Conservation (phyloP, 192 early-diverging fungal species). For the Linnemannia exigua region DNA sequence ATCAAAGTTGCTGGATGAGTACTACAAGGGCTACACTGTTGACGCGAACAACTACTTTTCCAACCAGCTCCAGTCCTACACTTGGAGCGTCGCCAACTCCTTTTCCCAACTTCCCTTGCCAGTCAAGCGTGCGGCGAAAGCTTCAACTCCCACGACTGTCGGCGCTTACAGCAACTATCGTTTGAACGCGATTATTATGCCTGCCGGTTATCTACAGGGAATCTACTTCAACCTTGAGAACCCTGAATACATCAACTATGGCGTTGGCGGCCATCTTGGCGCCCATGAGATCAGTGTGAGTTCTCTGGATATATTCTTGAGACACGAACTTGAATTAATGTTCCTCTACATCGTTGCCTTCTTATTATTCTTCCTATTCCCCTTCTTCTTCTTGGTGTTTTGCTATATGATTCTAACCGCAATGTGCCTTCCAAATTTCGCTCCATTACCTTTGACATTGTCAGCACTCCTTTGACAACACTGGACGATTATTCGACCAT, state of each 20-base stretch:
- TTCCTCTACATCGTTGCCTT: no score
- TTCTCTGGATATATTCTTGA: not conserved
- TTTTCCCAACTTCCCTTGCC: slow-evolving; percentile 45
- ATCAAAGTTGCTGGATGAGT: slow-evolving; percentile 56
- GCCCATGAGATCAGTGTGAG: slow-evolving; percentile 71
- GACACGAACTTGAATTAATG: no score
- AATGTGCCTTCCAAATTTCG: no score
- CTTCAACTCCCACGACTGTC: slow-evolving; percentile 62
- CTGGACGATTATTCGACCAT: not conserved
- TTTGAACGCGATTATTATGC: slow-evolving; percentile 42
- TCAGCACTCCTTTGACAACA: no score
- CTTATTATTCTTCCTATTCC: no score
- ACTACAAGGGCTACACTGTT: slow-evolving; percentile 47
- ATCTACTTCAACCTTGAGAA: slow-evolving; percentile 68
- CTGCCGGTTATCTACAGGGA: slow-evolving; percentile 67
- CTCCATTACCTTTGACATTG: no score
- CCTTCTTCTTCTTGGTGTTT: no score
- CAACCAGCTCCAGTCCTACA: slow-evolving; percentile 40
- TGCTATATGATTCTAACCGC: no score
- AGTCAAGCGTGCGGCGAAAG: slow-evolving; percentile 46
- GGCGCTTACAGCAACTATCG: slow-evolving; percentile 65
- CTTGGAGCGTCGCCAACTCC: slow-evolving; percentile 11
- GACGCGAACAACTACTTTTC: slow-evolving; percentile 53
- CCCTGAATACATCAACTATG: slow-evolving; percentile 73
- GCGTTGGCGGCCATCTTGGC: slow-evolving; percentile 73